These are phyloP conservation scores for Aspergillus luchuensis DNA, from an alignment of 2,329 filamentous ascomycete genomes.

Conservation along the genomic window DNA sequence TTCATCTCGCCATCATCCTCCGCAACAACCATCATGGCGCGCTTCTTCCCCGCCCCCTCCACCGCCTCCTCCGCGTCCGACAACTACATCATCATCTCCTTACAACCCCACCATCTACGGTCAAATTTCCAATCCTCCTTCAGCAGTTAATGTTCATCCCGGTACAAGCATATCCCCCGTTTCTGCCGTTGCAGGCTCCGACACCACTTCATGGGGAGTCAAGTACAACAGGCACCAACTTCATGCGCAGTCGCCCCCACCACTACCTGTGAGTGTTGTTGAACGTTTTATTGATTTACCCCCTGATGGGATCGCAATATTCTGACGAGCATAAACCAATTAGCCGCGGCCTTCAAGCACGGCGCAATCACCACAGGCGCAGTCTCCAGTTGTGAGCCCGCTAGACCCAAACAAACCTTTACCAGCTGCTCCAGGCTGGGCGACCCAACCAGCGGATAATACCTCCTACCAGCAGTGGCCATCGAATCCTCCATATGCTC, in stretches of 20 bases:
- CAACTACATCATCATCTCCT: conserved; percentile 8
- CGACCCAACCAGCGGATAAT: conserved; percentile 5
- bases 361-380: conserved; percentile 19
- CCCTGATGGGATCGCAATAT: not conserved
- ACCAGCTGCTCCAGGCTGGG: conserved; percentile 24
- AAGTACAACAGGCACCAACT: conserved; percentile 42
- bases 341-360: conserved; percentile 43
- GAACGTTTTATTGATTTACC: not conserved
- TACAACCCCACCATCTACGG: conserved; percentile 43
- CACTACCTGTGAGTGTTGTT: conserved; percentile 39
- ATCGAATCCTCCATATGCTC: conserved; percentile 26
- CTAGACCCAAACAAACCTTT: conserved; percentile 23
- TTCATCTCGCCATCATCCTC: conserved; percentile 11
- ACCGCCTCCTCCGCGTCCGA: conserved; percentile 26
- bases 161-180: conserved; percentile 23
- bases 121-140: conserved; percentile 31
- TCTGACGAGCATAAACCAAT: conserved; percentile 12
- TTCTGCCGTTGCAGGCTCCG: conserved; percentile 20
- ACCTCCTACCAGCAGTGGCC: conserved; percentile 24
- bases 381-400: conserved; percentile 21
- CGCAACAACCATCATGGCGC: conserved; percentile 27
- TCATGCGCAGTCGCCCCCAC: conserved; percentile 31
- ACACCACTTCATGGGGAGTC: conserved; percentile 48
- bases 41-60: conserved; percentile 26
- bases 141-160: not conserved